These are phyloP conservation scores for Chrysanthemum lavandulifolium DNA, from an alignment of 129 eudicot genomes.

Conservation along the genomic window DNA sequence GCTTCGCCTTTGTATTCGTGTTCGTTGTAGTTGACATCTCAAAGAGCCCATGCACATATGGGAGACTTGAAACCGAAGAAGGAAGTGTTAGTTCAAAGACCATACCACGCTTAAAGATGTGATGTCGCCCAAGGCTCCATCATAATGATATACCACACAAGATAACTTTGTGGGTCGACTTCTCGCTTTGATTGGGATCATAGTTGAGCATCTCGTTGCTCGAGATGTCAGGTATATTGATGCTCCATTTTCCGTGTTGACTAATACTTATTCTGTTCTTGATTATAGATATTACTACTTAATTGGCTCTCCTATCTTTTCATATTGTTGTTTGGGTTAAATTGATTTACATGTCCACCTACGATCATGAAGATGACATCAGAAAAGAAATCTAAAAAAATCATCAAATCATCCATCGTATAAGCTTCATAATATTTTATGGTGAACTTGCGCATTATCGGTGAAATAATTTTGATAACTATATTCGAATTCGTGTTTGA, in stretches of 20 bases:
- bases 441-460: slow-evolving; percentile 5
- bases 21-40: slow-evolving; percentile 82
- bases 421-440: slow-evolving; percentile 11
- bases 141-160: slow-evolving; percentile 51
- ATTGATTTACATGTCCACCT: not conserved
- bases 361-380: not conserved
- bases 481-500: slow-evolving; percentile 1
- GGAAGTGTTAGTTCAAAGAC: slow-evolving; percentile 88
- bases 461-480: slow-evolving; percentile 7
- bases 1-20: slow-evolving; percentile 35
- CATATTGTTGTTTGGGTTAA: not conserved
- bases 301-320: not conserved
- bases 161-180: slow-evolving; percentile 86
- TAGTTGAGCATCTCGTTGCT: slow-evolving; percentile 88
- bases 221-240: slow-evolving; percentile 82
- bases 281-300: slow-evolving; percentile 3
- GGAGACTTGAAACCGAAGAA: slow-evolving; percentile 98
- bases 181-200: slow-evolving; percentile 74
- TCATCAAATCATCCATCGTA: not conserved
- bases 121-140: slow-evolving; percentile 50
- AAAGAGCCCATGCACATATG: slow-evolving; percentile 97
- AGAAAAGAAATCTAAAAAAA: not conserved
- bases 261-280: slow-evolving; percentile 8
- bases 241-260: slow-evolving; percentile 3
- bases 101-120: slow-evolving; percentile 74